Base-by-base conservation (phyloP, 208 protist species). In the Kentomonas sorsogonicus region DNA sequence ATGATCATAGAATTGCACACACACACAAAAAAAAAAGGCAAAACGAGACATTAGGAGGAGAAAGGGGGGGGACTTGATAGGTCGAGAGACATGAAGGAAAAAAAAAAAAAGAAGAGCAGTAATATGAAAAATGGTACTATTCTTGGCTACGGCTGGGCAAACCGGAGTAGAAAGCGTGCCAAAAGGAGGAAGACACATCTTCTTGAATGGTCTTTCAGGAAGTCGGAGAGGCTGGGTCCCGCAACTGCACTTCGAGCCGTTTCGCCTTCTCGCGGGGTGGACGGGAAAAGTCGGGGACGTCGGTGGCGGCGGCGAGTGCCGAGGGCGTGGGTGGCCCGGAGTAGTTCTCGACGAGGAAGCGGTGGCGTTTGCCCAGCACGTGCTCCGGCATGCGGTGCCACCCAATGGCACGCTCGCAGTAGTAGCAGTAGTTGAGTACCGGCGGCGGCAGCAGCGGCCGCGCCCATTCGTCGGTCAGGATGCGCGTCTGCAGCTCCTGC, bases 351-450 rank as follows among this genome's bases (percentile, higher is more conserved):
- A 87, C 53, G 2, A 40, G 56, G 13, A 52, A 43, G 27, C 67
- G 72, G 53, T 93, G 85, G 2, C 10, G 56, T 33, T 67, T 47
- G 1, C 85, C 85, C 52, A 86, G 57, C 13, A 86, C 79, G 53
- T 93, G 85, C 60, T 88, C 81, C 16, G 74, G 15, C 79, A 89
- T 78, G 16, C 81, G 73, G 43, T 80, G 70, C 85, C 85, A 93
- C 0, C 81, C 75, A 65, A 93, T 72, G 1, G 70, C 40, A 34
- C 69, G 55, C 38, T 93, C 77, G 54, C 85, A 93, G 33, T 53
- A 69, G 67, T 89, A 87, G 67, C 85, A 93, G 67, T 93, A 93
- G 60, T 89, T 93, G 45, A 81, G 51, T 16, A 93, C 77, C 0
- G 85, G 85, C n/a, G 85, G 81, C 16, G 72, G 65, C 13, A 82